Evolutionary conservation across 1,284 basidiomycete species (phyloP), one percentile per base, ranked within the genome.

Genomic region (Rhizopogon hawkerae): DNA sequence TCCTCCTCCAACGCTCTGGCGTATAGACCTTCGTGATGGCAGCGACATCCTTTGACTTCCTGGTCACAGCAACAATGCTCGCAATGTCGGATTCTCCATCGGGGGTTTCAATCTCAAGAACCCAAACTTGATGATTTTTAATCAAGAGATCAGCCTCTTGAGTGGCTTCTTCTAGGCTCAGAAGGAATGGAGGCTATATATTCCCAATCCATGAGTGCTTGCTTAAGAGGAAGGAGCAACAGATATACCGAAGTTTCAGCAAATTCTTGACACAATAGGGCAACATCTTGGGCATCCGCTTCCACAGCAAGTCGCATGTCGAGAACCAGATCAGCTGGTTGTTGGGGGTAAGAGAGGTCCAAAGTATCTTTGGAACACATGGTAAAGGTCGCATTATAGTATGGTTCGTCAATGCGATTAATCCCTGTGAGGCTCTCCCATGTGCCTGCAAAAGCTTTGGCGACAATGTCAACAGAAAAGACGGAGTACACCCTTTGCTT

Each of bases 351-450:
- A n/a, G 49, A 42, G 1, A 56, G 56, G 5, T 66, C 53, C 18
- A 86, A 62, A 0, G 77, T 73, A 7, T 60, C 38, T 6, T 43
- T 52, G 1, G 77, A 79, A 62, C 81, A 82, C 54, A 71, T 77
- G 10, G 76, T 72, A 48, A 84, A 71, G 45, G 69, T 76, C 0
- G 84, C 80, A 16, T 74, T 73, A 56, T 88, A 87, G 60, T 85
- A 88, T 0, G 75, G 73, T 1, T 71, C 60, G 2, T 45, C 14
- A n/a, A 70, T 60, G 16, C 61, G 47, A 2, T 56, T 49, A 26
- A 79, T 68, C 0, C 69, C 67, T 1, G 77, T 77, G 10, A 59
- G 50, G 13, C 56, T 47, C n/a, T 66, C 66, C 81, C 77, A 86
- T 7, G 69, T 53, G 3, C 60, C 36, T 4, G 72, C 69, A 55